Conservation (phyloP, 2,329 filamentous ascomycete genomes). For the Calonectria henricotiae region DNA sequence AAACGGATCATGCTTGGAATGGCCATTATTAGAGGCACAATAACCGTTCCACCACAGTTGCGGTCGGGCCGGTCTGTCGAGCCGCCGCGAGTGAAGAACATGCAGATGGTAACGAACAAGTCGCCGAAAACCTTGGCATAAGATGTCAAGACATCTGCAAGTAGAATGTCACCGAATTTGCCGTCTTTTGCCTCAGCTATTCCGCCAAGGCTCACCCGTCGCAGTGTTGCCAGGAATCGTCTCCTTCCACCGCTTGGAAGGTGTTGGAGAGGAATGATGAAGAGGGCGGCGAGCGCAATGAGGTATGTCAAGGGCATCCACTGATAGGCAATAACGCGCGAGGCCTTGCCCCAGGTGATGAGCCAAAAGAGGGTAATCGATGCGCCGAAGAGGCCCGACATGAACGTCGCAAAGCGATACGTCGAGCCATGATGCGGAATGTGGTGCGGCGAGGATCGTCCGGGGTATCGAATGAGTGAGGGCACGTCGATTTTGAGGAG, state of each 20-base stretch:
- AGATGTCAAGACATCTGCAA: slow-evolving; percentile 94
- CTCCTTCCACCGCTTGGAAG: slow-evolving; percentile 80
- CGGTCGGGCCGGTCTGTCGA: slow-evolving; percentile 88
- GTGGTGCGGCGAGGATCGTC: slow-evolving; percentile 79
- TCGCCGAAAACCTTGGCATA: slow-evolving; percentile 95
- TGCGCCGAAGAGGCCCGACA: slow-evolving; percentile 79
- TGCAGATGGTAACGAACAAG: slow-evolving; percentile 90
- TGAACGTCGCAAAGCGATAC: slow-evolving; percentile 86
- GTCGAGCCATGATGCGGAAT: slow-evolving; percentile 85
- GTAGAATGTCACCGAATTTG: slow-evolving; percentile 93
- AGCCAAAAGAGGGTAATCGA: slow-evolving; percentile 89
- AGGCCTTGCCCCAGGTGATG: slow-evolving; percentile 79
- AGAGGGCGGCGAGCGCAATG: slow-evolving; percentile 78
- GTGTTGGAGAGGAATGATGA: slow-evolving; percentile 81
- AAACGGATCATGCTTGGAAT: slow-evolving; percentile 89
- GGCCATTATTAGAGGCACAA: slow-evolving; percentile 89
- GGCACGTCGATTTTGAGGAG: slow-evolving; percentile 89
- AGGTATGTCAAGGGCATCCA: slow-evolving; percentile 91
- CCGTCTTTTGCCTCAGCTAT: slow-evolving; percentile 89
- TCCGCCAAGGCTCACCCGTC: slow-evolving; percentile 86
- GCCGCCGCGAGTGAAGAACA: slow-evolving; percentile 83
- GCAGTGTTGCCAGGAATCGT: slow-evolving; percentile 82
- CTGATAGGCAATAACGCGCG: slow-evolving; percentile 83
- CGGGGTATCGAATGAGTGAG: slow-evolving; percentile 87
- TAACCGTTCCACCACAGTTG: slow-evolving; percentile 82